Percentiles rank a stretch among this genome's conserved stretches.
Evolutionary conservation across 768 basidiomycete genomes (phyloP).

Genomic region (Terana coerulea): DNA sequence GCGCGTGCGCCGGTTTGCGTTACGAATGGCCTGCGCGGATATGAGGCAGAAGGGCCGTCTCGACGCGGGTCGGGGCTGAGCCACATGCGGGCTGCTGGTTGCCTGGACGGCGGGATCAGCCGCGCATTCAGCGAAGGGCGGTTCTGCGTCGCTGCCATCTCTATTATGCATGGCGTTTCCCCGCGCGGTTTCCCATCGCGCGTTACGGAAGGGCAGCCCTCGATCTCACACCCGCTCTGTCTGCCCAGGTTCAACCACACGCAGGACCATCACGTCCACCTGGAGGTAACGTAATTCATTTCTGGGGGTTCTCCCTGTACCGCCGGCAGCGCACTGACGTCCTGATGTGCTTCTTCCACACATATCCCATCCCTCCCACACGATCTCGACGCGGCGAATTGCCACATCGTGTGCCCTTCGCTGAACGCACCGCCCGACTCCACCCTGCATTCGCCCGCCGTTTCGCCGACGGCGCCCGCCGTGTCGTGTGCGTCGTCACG

Average conservation of each 20-base stretch:
- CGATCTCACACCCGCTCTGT: not conserved
- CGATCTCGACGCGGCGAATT: too few relatives aligned
- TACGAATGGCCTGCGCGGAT: slow-evolving; percentile 1
- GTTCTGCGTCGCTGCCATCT: not conserved
- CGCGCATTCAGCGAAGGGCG: not conserved
- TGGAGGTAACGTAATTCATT: slow-evolving; percentile 27
- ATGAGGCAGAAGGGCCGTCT: not conserved
- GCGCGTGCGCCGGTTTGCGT: not conserved
- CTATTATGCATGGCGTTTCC: not conserved
- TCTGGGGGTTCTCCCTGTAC: not conserved
- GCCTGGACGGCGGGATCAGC: not conserved
- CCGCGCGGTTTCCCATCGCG: slow-evolving; percentile 16
- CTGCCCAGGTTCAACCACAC: slow-evolving; percentile 35
- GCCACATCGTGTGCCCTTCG: not conserved
- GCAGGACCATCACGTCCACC: slow-evolving; percentile 33
- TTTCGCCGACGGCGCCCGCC: not conserved
- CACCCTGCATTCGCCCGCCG: slow-evolving; percentile 1
- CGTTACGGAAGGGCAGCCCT: not conserved
- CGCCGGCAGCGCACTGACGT: slow-evolving; percentile 4
- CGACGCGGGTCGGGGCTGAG: not conserved
- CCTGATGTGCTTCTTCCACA: not conserved
- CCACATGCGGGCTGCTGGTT: not conserved
- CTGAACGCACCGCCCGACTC: not conserved
- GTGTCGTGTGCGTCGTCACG: not conserved
- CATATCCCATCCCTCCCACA: too few relatives aligned